Evolutionary conservation across 2,329 filamentous ascomycete genomes (phyloP).

Genomic region (Emmonsiellopsis sp.): DNA sequence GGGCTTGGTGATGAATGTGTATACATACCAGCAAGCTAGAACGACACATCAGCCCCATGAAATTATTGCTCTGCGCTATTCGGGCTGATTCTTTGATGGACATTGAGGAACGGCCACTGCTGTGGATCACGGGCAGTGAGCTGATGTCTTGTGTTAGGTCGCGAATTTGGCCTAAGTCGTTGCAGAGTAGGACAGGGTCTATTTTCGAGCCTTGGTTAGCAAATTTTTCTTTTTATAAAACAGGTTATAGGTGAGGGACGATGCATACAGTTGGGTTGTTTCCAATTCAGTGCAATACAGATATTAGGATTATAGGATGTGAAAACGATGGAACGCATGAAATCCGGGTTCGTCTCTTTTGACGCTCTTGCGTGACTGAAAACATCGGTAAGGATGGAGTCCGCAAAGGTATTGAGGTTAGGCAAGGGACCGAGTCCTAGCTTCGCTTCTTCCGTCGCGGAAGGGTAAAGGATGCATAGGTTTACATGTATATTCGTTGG

Average conservation of each 20-base stretch:
- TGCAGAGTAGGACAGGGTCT: conserved; percentile 89
- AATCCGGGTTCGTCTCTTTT: conserved; percentile 56
- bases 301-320: conserved; percentile 85
- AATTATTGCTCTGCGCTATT: conserved; percentile 89
- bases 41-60: conserved; percentile 93
- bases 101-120: conserved; percentile 62
- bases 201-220: background rate
- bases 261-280: conserved; percentile 80
- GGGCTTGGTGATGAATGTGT: background rate
- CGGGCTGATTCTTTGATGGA: conserved; percentile 93
- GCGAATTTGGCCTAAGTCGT: conserved; percentile 62
- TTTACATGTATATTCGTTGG: conserved; percentile 78
- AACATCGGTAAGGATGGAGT: conserved; percentile 71
- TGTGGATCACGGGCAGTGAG: conserved; percentile 37
- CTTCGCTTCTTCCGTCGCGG: conserved; percentile 58
- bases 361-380: conserved; percentile 79
- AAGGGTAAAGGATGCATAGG: conserved; percentile 84
- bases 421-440: conserved; percentile 63
- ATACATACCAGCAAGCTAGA: conserved; percentile 69
- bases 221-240: background rate
- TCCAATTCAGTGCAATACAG: conserved; percentile 96
- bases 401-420: conserved; percentile 79
- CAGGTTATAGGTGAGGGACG: background rate
- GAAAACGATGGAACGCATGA: conserved; percentile 81
- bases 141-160: conserved; percentile 27